phyloP scores from a whole-genome alignment of 495 filamentous ascomycete genomes.

The Bacidia gigantensis region DNA sequence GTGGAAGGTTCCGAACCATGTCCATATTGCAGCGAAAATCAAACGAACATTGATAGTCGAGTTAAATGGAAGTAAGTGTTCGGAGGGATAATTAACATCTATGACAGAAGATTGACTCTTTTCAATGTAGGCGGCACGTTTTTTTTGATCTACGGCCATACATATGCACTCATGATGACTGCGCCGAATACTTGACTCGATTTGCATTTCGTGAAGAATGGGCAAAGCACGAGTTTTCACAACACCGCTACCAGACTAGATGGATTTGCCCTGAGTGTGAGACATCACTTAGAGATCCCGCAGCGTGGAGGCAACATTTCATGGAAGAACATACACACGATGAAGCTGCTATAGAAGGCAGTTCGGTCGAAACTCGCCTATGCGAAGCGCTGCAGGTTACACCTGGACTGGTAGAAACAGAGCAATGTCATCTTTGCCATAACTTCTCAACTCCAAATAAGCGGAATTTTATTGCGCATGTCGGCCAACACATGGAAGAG shows the following conservation, averaged over 20 bases:
- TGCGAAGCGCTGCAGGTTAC: neutral
- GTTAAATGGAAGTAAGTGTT: conserved; percentile 16
- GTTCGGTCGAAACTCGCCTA: neutral
- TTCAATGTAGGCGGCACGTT: conserved; percentile 18
- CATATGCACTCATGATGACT: conserved; percentile 22
- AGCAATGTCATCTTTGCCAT: conserved; percentile 12
- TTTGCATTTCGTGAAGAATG: conserved; percentile 18
- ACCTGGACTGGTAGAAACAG: neutral
- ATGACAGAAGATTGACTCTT: too few relatives aligned
- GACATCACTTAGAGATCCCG: neutral
- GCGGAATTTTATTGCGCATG: conserved; percentile 11
- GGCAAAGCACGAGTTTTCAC: conserved; percentile 21
- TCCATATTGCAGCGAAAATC: conserved; percentile 3
- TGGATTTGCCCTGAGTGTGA: conserved; percentile 14
- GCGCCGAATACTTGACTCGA: conserved; percentile 12
- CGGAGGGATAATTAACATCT: neutral
- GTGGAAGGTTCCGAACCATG: conserved; percentile 9
- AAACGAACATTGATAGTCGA: conserved; percentile 10
- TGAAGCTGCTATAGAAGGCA: neutral
- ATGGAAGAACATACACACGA: neutral
- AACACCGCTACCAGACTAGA: conserved; percentile 12
- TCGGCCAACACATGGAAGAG: conserved; percentile 16
- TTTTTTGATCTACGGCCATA: conserved; percentile 25
- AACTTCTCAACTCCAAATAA: neutral
- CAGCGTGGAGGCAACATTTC: conserved; percentile 10